These are phyloP conservation scores for Globisporangium nodosum DNA, from an alignment of 352 stramenopile species.

Conservation along the genomic window DNA sequence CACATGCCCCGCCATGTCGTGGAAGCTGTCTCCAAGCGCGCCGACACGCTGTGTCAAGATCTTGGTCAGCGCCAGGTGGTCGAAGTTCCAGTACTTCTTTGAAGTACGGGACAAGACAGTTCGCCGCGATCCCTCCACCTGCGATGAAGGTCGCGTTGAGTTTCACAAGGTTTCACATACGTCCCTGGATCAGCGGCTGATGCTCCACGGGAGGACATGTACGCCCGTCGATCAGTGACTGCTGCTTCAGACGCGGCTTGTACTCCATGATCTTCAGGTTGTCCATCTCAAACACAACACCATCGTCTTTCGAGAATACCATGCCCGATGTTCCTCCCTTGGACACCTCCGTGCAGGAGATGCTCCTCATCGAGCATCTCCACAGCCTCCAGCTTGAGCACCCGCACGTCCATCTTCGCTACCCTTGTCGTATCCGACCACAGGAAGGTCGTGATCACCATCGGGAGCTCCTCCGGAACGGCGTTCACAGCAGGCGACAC, in stretches of 20 bases:
- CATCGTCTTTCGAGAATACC: conserved; percentile 97
- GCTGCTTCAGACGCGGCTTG: conserved; percentile 43
- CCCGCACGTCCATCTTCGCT: conserved; percentile 71
- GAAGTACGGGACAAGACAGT: conserved; percentile 38
- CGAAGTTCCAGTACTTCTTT: conserved; percentile 54
- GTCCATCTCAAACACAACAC: conserved; percentile 65
- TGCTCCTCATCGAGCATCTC: conserved; percentile 93
- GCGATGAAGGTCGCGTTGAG: conserved; percentile 55
- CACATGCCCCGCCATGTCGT: conserved; percentile 44
- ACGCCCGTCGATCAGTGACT: too few relatives aligned
- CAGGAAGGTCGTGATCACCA: conserved; percentile 79
- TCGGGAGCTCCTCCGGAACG: conserved; percentile 67
- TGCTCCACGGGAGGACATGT: too few relatives aligned
- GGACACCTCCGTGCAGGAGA: conserved; percentile 95
- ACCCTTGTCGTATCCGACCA: conserved; percentile 65
- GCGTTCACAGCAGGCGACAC: conserved; percentile 82
- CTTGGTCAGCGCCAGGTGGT: conserved; percentile 30
- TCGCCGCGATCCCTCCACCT: conserved; percentile 34
- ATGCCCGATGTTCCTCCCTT: conserved; percentile 97
- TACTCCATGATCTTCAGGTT: conserved; percentile 62
- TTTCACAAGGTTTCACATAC: conserved; percentile 50
- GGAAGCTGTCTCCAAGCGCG: conserved; percentile 33
- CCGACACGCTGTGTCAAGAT: conserved; percentile 48
- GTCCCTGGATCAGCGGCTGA: conserved; percentile 46
- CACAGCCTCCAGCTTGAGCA: conserved; percentile 81